Evolutionary conservation across 2,329 filamentous ascomycete species (phyloP), one percentile per base, ranked within the genome.

Genomic region (Aulographum hederae): DNA sequence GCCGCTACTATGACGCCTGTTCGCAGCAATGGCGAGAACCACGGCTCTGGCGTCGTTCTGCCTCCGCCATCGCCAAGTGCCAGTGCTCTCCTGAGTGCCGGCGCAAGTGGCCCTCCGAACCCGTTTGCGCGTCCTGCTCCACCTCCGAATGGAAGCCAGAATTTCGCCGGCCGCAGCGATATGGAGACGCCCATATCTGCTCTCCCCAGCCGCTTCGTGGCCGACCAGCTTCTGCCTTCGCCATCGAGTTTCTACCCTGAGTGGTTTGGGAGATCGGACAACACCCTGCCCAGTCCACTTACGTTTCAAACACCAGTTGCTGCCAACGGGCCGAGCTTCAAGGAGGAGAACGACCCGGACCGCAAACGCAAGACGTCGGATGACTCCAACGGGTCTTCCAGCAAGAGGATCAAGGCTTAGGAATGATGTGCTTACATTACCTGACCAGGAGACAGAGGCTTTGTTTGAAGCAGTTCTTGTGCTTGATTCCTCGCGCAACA

Each of bases 11-110:
- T 28, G 26, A 37, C 35, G 13, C 35, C 35, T 4, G 30, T 37
- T 16, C 34, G 34, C 15, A 14, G 27, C 11, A 10, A 8, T 17
- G 27, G 27, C 8, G 27, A 28, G 23, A 27, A 34, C 21, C 21
- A 23, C 13, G 27, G 26, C 17, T 25, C 33, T 6, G 70, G 73
- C 13, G 74, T 92, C 14, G 81, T 94, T 3, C 64, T 98, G 4
- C 89, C 89, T 13, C 86, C 86, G 5, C 89, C 89, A 0, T 94
- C 89, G 1, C 86, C 89, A 0, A 92, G 82, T 18, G 79, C 82
- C 2, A 78, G 78, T 15, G 73, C 82, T 2, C 63, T 95, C 5
- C 62, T 94, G 34, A 93, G 84, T 30, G 89, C 89, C 1, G 89
- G 89, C 26, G 86, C 89, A 6, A 78, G 76, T 23, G 89, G 89